Percentiles rank a stretch among this genome's conserved stretches.
phyloP scores from a whole-genome alignment of 495 filamentous ascomycete genomes.

The Usnea hakonensis region DNA sequence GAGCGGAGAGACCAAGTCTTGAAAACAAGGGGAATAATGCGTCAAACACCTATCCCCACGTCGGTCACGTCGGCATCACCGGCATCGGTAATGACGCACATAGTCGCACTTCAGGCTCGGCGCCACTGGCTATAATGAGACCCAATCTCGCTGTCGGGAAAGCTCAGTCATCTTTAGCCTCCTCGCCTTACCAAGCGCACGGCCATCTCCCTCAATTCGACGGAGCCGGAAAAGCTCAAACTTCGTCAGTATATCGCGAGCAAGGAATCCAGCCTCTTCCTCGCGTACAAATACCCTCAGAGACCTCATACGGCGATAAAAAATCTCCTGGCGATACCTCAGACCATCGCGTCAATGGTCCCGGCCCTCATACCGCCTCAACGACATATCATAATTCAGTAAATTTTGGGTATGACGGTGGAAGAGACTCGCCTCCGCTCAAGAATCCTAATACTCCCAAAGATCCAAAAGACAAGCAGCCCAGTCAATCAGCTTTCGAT shows the following conservation, averaged over 20 bases:
- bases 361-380: not conserved
- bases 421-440: constrained; percentile 4
- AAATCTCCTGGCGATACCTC: not conserved
- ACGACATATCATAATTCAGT: not conserved
- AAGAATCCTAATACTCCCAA: not conserved
- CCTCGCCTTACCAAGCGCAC: constrained; percentile 29
- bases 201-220: constrained; percentile 29
- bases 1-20: no score
- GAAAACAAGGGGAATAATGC: constrained; percentile 14
- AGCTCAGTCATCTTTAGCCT: constrained; percentile 20
- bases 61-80: not conserved
- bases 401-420: constrained; percentile 12
- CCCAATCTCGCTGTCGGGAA: constrained; percentile 19
- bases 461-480: not conserved
- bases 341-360: not conserved
- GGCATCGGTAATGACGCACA: not conserved
- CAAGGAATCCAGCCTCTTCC: constrained; percentile 7
- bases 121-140: constrained; percentile 17
- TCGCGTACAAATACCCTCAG: not conserved
- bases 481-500: constrained; percentile 2
- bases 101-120: not conserved
- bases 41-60: not conserved
- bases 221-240: constrained; percentile 20
- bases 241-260: constrained; percentile 4
- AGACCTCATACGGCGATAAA: not conserved